Conservation (phyloP, 2,329 filamentous ascomycete species). For the Microcyclosporella mali region DNA sequence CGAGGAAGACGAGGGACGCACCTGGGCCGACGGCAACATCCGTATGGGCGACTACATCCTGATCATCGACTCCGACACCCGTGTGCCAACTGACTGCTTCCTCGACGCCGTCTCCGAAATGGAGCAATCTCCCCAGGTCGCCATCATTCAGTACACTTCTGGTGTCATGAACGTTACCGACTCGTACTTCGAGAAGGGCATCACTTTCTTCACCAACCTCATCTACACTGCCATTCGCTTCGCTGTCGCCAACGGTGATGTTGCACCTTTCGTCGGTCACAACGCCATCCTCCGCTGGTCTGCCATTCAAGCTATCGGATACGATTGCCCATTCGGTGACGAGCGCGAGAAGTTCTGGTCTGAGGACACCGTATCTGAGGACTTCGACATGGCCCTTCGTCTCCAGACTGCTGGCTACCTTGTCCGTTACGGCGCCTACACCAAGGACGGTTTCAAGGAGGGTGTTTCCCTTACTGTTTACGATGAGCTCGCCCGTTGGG, state of each 20-base stretch:
- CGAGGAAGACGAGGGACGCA: slow-evolving; percentile 57
- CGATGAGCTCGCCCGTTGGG: slow-evolving; percentile 77
- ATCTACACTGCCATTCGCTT: slow-evolving; percentile 73
- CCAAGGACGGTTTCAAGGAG: slow-evolving; percentile 72
- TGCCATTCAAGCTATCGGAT: slow-evolving; percentile 67
- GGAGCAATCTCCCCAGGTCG: slow-evolving; percentile 72
- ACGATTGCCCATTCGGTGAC: slow-evolving; percentile 57
- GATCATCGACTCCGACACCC: slow-evolving; percentile 72
- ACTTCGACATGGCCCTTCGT: slow-evolving; percentile 76
- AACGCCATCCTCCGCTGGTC: slow-evolving; percentile 71
- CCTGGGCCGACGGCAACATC: slow-evolving; percentile 80
- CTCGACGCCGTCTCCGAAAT: slow-evolving; percentile 75
- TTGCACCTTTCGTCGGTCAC: slow-evolving; percentile 75
- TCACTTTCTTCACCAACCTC: slow-evolving; percentile 51
- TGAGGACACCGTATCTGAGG: slow-evolving; percentile 71
- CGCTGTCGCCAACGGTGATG: slow-evolving; percentile 70
- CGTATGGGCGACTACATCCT: slow-evolving; percentile 79
- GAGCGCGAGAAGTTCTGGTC: slow-evolving; percentile 73
- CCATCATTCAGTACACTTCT: slow-evolving; percentile 70
- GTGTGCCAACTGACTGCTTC: slow-evolving; percentile 69
- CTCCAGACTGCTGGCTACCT: slow-evolving; percentile 67
- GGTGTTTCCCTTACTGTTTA: slow-evolving; percentile 79
- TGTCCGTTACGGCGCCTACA: slow-evolving; percentile 66
- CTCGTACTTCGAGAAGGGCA: slow-evolving; percentile 51
- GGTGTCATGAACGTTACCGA: slow-evolving; percentile 73